These are phyloP conservation scores for Teunomyces barrocoloradensis DNA, from an alignment of 805 yeast genomes.

Conservation along the genomic window DNA sequence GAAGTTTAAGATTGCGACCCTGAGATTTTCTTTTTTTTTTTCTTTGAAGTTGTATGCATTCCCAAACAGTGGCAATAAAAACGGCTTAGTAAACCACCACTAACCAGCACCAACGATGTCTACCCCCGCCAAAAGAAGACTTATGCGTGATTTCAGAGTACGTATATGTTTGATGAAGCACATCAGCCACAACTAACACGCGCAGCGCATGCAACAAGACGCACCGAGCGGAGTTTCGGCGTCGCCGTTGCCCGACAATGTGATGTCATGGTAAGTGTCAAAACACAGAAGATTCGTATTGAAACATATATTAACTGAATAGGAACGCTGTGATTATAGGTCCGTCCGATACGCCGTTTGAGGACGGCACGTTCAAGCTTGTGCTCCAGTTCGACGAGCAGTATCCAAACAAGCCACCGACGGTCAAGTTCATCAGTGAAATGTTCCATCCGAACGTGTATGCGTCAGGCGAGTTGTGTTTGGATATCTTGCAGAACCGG, in stretches of 20 bases:
- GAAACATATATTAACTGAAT: constrained; percentile 7
- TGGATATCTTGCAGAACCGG: constrained; percentile 92
- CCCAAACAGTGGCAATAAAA: constrained; percentile 5
- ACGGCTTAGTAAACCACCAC: background rate
- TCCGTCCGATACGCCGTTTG: constrained; percentile 96
- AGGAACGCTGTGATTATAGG: constrained; percentile 95
- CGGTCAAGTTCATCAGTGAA: constrained; percentile 83
- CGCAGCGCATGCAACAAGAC: constrained; percentile 89
- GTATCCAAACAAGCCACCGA: constrained; percentile 96
- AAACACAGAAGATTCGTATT: background rate
- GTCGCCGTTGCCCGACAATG: constrained; percentile 94
- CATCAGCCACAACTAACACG: background rate
- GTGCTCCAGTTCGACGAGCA: constrained; percentile 90
- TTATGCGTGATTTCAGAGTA: constrained; percentile 96
- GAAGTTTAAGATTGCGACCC: no score
- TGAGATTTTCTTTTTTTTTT: no score
- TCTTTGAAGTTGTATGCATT: background rate
- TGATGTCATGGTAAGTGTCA: constrained; percentile 68
- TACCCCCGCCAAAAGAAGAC: constrained; percentile 97
- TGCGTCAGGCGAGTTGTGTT: constrained; percentile 91
- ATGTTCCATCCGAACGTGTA: constrained; percentile 99
- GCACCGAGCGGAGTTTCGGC: constrained; percentile 98
- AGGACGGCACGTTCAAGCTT: constrained; percentile 93
- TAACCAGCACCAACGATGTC: constrained; percentile 55
- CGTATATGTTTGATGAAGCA: constrained; percentile 18